These are phyloP conservation scores for Abrus pulchellus DNA, from an alignment of 306 rosid species.

Conservation along the genomic window DNA sequence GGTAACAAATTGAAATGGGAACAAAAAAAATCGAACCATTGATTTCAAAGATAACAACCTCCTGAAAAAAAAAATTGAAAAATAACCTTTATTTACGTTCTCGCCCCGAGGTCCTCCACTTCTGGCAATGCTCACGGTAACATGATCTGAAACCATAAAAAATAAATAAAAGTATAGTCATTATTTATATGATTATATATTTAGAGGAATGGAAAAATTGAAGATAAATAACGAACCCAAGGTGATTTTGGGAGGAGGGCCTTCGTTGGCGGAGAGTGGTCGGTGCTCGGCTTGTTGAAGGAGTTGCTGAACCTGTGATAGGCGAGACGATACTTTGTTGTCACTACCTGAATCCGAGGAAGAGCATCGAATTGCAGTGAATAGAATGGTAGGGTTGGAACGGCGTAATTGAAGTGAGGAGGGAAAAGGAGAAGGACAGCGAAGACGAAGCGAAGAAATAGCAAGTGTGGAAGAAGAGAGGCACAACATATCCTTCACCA, in stretches of 20 bases:
- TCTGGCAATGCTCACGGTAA: constrained; percentile 82
- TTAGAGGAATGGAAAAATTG: background rate
- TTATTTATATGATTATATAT: background rate
- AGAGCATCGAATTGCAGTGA: constrained; percentile 61
- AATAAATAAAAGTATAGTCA: no score
- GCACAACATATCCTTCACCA: constrained; percentile 59
- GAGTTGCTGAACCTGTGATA: constrained; percentile 84
- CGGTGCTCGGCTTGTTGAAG: constrained; percentile 83
- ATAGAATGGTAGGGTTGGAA: constrained; percentile 41
- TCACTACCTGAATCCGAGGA: constrained; percentile 58
- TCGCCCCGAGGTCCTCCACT: constrained; percentile 99
- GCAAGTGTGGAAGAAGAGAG: constrained; percentile 49
- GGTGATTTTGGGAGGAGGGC: constrained; percentile 81
- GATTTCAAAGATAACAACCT: background rate
- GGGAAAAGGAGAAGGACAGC: constrained; percentile 2
- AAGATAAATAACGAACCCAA: constrained; percentile 55
- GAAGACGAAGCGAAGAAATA: constrained; percentile 25
- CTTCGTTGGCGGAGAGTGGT: constrained; percentile 59
- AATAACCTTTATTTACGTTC: constrained; percentile 87
- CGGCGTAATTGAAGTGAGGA: constrained; percentile 33
- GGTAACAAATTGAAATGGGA: constrained; percentile 8
- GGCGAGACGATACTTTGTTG: constrained; percentile 77
- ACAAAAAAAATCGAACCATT: background rate
- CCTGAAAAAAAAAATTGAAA: constrained; percentile 9
- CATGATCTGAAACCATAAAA: constrained; percentile 65